Base-by-base conservation (phyloP, 257 asterid species). In the Striga asiatica region DNA sequence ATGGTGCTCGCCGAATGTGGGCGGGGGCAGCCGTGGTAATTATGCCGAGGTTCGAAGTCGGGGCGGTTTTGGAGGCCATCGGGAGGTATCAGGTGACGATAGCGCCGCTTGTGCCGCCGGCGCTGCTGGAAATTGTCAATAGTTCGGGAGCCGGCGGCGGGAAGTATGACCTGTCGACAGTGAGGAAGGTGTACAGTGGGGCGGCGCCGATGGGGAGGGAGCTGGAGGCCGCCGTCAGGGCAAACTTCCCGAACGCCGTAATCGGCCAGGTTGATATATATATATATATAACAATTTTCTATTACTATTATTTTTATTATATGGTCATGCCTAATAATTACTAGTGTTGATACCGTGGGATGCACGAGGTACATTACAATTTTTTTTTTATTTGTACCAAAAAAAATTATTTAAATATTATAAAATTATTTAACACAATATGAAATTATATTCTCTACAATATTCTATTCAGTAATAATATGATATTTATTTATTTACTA, bases 181-280 rank as follows among this genome's bases (percentile, higher is more conserved):
- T 80, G 56, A 65, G 83, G 72, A 74, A 69, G 46, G 76, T 80
- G 23, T 5, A 25, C 9, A 66, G 77, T 43, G 88, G 88, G 3
- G 88, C 83, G 18, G 88, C 88, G 14, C 77, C 88, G 16, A 61
- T 74, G 68, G 83, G 71, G 20, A 58, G 39, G 60, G 59, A 62
- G 27, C 77, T 79, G 20, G 70, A 79, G 56, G 59, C 47, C 47
- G 49, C 79, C 0, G 74, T 74, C 1, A 58, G 50, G 45, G 43
- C 47, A 2, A 76, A 68, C 69, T 71, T 79, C 29, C 83, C 83
- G 0, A 76, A 76, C 56, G 83, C 83, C 28, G 51, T 8, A 8
- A 66, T 76, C 48, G 87, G 79, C 0, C 87, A 79, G 87, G 83
- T 79, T n/a, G n/a, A n/a, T n/a, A n/a, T n/a, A n/a, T n/a, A n/a